Base-by-base conservation (phyloP, 2,329 filamentous ascomycete species). In the Phymatotrichopsis omnivora region DNA sequence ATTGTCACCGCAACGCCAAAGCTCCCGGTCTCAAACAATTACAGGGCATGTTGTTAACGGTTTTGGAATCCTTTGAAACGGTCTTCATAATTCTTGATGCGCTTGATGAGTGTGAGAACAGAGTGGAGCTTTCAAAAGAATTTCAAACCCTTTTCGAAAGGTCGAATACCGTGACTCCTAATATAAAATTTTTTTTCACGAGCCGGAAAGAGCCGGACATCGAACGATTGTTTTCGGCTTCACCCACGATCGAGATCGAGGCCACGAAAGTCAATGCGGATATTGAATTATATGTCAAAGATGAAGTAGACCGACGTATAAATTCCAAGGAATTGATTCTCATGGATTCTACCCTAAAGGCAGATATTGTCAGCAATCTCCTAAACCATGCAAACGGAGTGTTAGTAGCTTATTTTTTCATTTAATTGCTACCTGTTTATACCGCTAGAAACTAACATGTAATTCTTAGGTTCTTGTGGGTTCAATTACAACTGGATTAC, bases 401-500 rank as follows among this genome's bases (percentile, higher is more conserved):
- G 40, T 46, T 19, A 31, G 7, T 25, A 25, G 2, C 14, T 19
- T 7, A 8, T 7, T 27, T 22, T 35, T 22, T 19, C 32, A 35
- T 35, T 35, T 35, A 8, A 22, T 23, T 14, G 8, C 25, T 25
- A 4, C n/a, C n/a, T 12, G 25, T 7, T 24, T 22, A 5, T 14
- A 37, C 34, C 16, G 12, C 19, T 16, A 37, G 17, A 16, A 17
- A 20, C 39, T 42, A 25, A 42, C 19, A 24, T 7, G n/a, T n/a
- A n/a, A 8, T 34, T 5, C 4, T 2, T 8, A 47, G 44, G 44
- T 52, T 52, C 39, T 25, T 47, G 14, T 52, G 50, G 50, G 38
- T 50, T 8, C 38, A 46, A 17, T 50, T 47, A 20, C 50, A 50
- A 39, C 25, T 52, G 10, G 30, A 39, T n/a, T 30, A 52, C 20